Percentiles rank a stretch among this genome's conserved stretches.
These are phyloP conservation scores for Taiozyma sp. DNA, from an alignment of 1,139 yeast species.

Conservation along the genomic window DNA sequence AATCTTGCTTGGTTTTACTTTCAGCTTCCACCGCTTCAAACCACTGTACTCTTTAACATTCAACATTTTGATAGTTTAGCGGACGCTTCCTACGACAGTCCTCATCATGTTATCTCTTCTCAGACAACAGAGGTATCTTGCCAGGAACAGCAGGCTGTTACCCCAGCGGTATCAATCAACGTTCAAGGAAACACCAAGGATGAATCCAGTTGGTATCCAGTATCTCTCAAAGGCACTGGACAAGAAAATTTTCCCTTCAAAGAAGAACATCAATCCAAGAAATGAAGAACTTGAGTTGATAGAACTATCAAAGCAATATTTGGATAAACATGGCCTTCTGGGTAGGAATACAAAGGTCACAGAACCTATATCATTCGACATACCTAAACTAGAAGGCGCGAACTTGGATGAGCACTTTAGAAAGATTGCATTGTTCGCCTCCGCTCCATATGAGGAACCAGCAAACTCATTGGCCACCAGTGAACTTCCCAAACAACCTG, in stretches of 20 bases:
- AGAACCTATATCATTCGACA: slow-evolving; percentile 53
- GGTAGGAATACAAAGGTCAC: slow-evolving; percentile 72
- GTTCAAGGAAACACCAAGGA: slow-evolving; percentile 38
- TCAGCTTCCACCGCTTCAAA: not conserved
- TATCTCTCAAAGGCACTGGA: slow-evolving; percentile 59
- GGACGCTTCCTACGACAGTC: not conserved
- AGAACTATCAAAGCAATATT: slow-evolving; percentile 55
- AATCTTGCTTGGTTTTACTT: not conserved
- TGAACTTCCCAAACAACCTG: slow-evolving; percentile 43
- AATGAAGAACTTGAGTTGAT: slow-evolving; percentile 35
- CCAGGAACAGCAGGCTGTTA: not conserved
- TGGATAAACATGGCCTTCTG: slow-evolving; percentile 58
- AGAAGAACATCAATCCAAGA: slow-evolving; percentile 18
- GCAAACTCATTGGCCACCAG: slow-evolving; percentile 35
- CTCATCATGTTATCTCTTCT: not conserved
- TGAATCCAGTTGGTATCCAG: slow-evolving; percentile 69
- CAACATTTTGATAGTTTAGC: not conserved
- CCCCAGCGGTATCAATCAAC: slow-evolving; percentile 3
- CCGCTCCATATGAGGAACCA: slow-evolving; percentile 56
- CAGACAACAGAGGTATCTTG: not conserved
- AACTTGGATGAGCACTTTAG: slow-evolving; percentile 82
- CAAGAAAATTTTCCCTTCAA: slow-evolving; percentile 51
- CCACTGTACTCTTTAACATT: not conserved
- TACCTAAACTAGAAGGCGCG: slow-evolving; percentile 68
- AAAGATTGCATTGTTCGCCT: slow-evolving; percentile 53